These are phyloP conservation scores for Spiraea crenata DNA, from an alignment of 331 rosid genomes.

Conservation along the genomic window DNA sequence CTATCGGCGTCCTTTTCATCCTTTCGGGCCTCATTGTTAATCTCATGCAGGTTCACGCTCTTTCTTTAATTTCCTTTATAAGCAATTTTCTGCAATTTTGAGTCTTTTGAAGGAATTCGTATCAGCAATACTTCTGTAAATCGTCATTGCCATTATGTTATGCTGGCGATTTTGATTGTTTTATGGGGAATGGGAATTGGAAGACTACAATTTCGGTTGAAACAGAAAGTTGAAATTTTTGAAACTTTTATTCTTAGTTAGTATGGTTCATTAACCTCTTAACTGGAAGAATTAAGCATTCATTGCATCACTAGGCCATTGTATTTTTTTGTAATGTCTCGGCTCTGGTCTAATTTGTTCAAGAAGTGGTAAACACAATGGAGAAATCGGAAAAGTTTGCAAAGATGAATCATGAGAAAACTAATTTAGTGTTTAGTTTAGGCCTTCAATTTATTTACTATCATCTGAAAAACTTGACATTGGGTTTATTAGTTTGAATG, in stretches of 20 bases:
- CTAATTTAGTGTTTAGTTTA: neutral
- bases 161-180: neutral
- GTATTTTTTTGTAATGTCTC: neutral
- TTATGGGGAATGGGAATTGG: slow-evolving; percentile 1
- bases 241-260: neutral
- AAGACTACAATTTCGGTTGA: neutral
- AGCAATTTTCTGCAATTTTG: neutral
- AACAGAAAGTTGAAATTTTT: neutral
- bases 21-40: slow-evolving; percentile 77
- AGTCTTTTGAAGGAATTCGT: neutral
- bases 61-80: neutral
- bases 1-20: slow-evolving; percentile 65
- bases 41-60: slow-evolving; percentile 62
- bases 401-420: neutral
- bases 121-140: no score
- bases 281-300: neutral
- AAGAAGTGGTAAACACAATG: neutral
- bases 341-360: neutral
- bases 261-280: neutral
- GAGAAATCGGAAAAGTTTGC: neutral
- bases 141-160: no score
- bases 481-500: neutral
- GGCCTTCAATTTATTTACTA: neutral
- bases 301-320: neutral
- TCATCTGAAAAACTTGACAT: neutral